phyloP scores from a whole-genome alignment of 1,139 yeast species.

The Debaryomyces singareniensis region DNA sequence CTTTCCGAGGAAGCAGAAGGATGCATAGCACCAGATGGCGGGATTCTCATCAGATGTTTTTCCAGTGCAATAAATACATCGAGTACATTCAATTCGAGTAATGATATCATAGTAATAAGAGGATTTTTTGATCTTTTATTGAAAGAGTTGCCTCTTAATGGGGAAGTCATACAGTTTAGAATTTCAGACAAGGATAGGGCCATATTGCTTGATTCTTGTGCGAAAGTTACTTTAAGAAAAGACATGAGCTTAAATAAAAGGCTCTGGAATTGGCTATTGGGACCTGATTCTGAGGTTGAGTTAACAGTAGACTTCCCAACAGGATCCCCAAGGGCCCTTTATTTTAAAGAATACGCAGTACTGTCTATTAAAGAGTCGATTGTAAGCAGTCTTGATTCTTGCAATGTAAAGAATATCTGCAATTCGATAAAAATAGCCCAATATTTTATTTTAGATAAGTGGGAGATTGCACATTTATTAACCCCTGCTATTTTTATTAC shows the following conservation, averaged over 20 bases:
- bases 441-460: constrained; percentile 72
- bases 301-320: constrained; percentile 8
- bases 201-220: constrained; percentile 55
- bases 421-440: constrained; percentile 59
- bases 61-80: constrained; percentile 58
- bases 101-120: constrained; percentile 68
- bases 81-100: constrained; percentile 27
- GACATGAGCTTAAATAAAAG: constrained; percentile 94
- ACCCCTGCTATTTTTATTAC: constrained; percentile 50
- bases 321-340: constrained; percentile 31
- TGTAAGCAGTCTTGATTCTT: constrained; percentile 24
- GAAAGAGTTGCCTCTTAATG: constrained; percentile 57
- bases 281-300: constrained; percentile 48
- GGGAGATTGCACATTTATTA: constrained; percentile 81
- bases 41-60: constrained; percentile 68
- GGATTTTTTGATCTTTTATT: constrained; percentile 82
- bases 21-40: constrained; percentile 69
- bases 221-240: constrained; percentile 62
- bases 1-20: constrained; percentile 53
- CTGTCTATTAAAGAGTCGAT: constrained; percentile 47
- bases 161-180: constrained; percentile 46
- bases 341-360: constrained; percentile 55
- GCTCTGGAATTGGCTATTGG: constrained; percentile 87
- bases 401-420: constrained; percentile 26
- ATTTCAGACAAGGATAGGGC: constrained; percentile 50